These are phyloP conservation scores for Infundibulicybe gibba DNA, from an alignment of 768 basidiomycete genomes.

Conservation along the genomic window DNA sequence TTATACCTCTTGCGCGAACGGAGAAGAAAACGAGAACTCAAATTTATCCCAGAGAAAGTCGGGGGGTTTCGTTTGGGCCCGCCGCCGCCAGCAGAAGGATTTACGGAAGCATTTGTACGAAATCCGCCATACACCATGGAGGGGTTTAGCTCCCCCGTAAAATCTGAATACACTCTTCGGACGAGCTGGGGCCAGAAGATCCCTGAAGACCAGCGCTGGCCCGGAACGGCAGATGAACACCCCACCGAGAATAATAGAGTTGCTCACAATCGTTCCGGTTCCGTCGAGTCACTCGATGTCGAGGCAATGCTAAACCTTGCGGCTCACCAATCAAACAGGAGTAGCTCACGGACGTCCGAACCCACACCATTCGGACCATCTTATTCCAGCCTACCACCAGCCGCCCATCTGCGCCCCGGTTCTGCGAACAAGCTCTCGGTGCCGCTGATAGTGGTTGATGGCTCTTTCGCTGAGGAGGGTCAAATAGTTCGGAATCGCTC, in stretches of 20 bases:
- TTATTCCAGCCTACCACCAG: too few species aligned
- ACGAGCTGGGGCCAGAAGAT: slow-evolving; percentile 28
- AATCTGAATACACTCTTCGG: slow-evolving; percentile 12
- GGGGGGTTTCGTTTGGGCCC: neutral
- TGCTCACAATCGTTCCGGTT: slow-evolving; percentile 16
- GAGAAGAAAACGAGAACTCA: slow-evolving; percentile 21
- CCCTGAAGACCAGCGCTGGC: slow-evolving; percentile 20
- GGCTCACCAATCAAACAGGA: slow-evolving; percentile 27
- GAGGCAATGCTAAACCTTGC: slow-evolving; percentile 55
- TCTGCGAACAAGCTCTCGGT: too few species aligned
- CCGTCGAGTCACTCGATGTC: slow-evolving; percentile 40
- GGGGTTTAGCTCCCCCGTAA: slow-evolving; percentile 23
- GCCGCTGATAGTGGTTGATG: too few species aligned
- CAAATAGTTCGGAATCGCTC: too few species aligned
- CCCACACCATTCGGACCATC: slow-evolving; percentile 9
- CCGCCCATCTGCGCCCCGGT: too few species aligned
- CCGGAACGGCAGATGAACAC: neutral
- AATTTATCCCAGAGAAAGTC: slow-evolving; percentile 7
- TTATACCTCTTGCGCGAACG: slow-evolving; percentile 40
- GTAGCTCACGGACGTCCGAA: slow-evolving; percentile 20
- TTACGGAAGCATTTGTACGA: slow-evolving; percentile 3
- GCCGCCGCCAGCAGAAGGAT: neutral
- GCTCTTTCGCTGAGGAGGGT: too few species aligned
- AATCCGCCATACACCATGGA: slow-evolving; percentile 33
- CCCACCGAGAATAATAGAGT: neutral